A percentile compares a stretch with the other conserved stretches of the same genome.
Evolutionary conservation across 108 stramenopile genomes (phyloP).

Genomic region (Stephanodiscus minutulus): DNA sequence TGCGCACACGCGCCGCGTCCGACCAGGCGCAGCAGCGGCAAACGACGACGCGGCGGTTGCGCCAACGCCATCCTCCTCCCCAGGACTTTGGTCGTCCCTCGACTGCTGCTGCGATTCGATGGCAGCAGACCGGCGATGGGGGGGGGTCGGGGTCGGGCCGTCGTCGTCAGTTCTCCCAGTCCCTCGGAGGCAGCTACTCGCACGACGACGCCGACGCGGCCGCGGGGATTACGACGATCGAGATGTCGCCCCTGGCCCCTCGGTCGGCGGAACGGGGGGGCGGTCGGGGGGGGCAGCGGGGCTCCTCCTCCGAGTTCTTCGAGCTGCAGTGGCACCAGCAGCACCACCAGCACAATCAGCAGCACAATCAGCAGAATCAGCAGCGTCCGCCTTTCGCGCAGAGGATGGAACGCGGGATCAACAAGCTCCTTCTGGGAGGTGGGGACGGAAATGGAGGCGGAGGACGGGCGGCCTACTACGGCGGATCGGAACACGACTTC

Average conservation of each 20-base stretch:
- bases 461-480: neutral
- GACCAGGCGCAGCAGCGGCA: neutral
- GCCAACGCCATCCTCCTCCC: no score
- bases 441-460: neutral
- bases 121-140: no score
- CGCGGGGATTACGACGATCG: slow-evolving; percentile 19
- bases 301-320: no score
- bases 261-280: neutral
- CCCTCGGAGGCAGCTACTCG: slow-evolving; percentile 6
- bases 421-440: neutral
- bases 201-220: slow-evolving; percentile 46
- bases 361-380: neutral
- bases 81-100: no score
- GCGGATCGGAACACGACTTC: slow-evolving; percentile 16
- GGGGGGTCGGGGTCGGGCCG: neutral
- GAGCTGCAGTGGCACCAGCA: neutral
- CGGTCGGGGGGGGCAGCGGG: no score
- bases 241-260: neutral
- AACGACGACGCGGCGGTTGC: no score
- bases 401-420: slow-evolving; percentile 24
- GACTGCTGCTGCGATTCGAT: no score
- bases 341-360: neutral
- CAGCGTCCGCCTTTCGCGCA: slow-evolving; percentile 15
- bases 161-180: no score
- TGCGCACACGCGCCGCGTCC: no score